phyloP scores from a whole-genome alignment of 1,284 basidiomycete species.

The Exsudoporus floridanus region DNA sequence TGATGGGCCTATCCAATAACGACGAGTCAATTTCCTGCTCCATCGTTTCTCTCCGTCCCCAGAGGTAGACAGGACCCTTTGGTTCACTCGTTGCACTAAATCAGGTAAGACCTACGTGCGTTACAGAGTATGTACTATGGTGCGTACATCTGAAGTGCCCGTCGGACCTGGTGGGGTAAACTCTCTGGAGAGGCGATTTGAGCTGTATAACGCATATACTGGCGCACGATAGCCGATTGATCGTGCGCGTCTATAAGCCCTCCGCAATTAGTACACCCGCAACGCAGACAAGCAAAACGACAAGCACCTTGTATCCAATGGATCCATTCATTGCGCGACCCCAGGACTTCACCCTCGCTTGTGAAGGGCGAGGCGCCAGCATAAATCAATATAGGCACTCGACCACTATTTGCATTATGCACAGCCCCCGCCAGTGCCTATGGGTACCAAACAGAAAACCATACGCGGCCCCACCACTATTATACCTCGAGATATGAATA shows the following conservation, averaged over 20 bases:
- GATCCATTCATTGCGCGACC: slow-evolving; percentile 71
- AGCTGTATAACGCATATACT: slow-evolving; percentile 67
- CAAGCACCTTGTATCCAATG: slow-evolving; percentile 64
- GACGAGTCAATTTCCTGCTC: slow-evolving; percentile 57
- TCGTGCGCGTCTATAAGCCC: slow-evolving; percentile 56
- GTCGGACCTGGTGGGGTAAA: slow-evolving; percentile 48
- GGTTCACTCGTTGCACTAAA: slow-evolving; percentile 62
- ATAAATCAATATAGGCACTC: slow-evolving; percentile 68
- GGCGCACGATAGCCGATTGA: slow-evolving; percentile 64
- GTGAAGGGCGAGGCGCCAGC: slow-evolving; percentile 67
- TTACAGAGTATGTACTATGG: neutral
- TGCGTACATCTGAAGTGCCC: slow-evolving; percentile 60
- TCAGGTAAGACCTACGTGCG: neutral
- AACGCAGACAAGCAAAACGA: neutral
- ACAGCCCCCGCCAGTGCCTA: slow-evolving; percentile 69
- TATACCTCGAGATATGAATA: neutral
- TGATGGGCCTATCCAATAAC: slow-evolving; percentile 32
- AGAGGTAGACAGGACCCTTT: slow-evolving; percentile 70
- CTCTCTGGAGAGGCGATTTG: slow-evolving; percentile 58
- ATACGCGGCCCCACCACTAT: neutral
- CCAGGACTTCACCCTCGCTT: slow-evolving; percentile 52
- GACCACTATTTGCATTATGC: slow-evolving; percentile 64
- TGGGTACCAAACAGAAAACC: neutral
- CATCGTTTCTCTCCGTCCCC: slow-evolving; percentile 68
- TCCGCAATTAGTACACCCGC: neutral